phyloP scores from a whole-genome alignment of 2,329 filamentous ascomycete genomes.

The Emmonsiellopsis sp. region DNA sequence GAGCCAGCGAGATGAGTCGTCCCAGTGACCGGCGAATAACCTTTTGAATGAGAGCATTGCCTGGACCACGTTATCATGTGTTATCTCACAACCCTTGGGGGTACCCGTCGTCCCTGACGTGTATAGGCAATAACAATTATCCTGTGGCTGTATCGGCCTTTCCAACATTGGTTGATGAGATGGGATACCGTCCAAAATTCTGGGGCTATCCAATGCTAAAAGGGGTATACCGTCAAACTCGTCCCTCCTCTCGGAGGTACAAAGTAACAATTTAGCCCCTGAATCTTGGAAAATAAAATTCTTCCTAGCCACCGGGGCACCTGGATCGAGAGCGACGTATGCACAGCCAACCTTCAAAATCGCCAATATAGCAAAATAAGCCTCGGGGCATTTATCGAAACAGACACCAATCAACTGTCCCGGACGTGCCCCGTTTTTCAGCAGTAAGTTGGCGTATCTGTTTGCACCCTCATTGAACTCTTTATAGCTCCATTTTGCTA shows the following conservation, averaged over 20 bases:
- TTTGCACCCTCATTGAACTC: constrained; percentile 65
- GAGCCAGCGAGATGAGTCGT: constrained; percentile 65
- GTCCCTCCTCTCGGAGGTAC: constrained; percentile 38
- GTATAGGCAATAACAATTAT: constrained; percentile 74
- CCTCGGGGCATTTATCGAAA: constrained; percentile 78
- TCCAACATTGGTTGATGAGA: constrained; percentile 24
- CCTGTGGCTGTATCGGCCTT: constrained; percentile 37
- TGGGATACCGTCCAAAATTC: constrained; percentile 27
- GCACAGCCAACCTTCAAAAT: constrained; percentile 74
- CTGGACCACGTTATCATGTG: constrained; percentile 80
- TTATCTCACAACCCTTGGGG: constrained; percentile 81
- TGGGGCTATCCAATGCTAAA: constrained; percentile 38
- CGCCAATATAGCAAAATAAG: constrained; percentile 72
- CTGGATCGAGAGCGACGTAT: constrained; percentile 71
- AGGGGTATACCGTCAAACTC: constrained; percentile 35
- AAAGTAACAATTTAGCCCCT: constrained; percentile 53
- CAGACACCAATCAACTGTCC: constrained; percentile 65
- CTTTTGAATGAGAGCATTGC: constrained; percentile 79
- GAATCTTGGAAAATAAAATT: constrained; percentile 73
- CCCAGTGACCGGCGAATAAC: constrained; percentile 69
- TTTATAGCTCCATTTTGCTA: constrained; percentile 60
- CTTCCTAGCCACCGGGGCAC: constrained; percentile 63
- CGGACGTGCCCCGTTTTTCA: constrained; percentile 37
- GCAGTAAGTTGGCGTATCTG: constrained; percentile 58
- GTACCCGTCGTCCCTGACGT: constrained; percentile 81